Conservation (phyloP, 73 alveolate species). For the Breviolum minutum region DNA sequence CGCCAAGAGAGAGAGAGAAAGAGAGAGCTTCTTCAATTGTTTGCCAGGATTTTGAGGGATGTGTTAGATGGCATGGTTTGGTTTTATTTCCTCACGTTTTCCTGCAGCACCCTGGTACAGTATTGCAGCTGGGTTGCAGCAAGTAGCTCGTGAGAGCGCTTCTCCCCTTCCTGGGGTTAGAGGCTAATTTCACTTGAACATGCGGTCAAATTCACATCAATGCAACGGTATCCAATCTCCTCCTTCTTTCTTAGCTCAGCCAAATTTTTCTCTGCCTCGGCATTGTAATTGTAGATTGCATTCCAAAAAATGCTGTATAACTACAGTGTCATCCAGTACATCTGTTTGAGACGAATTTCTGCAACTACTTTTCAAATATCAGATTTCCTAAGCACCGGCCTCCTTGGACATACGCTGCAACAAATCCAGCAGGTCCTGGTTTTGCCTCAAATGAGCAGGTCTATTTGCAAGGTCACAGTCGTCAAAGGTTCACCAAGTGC, state of each 20-base stretch:
- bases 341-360: too few relatives aligned
- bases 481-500: background rate
- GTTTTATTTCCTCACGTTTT: too few relatives aligned
- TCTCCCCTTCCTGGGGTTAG: background rate
- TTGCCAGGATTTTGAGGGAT: too few relatives aligned
- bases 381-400: background rate
- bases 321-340: too few relatives aligned
- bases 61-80: too few relatives aligned
- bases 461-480: too few relatives aligned
- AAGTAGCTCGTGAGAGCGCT: constrained; percentile 20
- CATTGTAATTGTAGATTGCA: background rate
- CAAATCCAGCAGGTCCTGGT: constrained; percentile 48
- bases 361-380: background rate
- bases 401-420: constrained; percentile 56
- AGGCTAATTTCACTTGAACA: background rate
- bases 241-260: constrained; percentile 78
- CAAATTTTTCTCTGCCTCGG: constrained; percentile 49
- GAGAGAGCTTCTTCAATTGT: too few relatives aligned
- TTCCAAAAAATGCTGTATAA: too few relatives aligned
- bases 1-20: too few relatives aligned
- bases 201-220: too few relatives aligned
- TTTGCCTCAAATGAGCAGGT: background rate
- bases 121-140: background rate
- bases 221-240: background rate
- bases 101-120: background rate